Conservation (phyloP, 1,284 basidiomycete genomes). For the Neonothopanus nambi region DNA sequence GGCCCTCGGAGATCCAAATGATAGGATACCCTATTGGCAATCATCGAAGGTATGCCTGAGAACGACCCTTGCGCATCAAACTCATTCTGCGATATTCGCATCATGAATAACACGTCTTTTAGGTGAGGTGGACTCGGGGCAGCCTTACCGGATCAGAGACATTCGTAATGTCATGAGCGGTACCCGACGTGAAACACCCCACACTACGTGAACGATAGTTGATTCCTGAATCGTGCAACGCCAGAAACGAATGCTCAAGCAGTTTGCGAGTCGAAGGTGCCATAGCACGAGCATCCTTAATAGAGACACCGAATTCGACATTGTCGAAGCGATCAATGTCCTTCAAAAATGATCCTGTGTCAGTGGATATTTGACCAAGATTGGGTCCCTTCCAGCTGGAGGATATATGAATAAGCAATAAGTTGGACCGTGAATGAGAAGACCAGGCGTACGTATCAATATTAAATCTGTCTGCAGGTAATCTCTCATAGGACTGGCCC, state of each 20-base stretch:
- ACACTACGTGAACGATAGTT: conserved; percentile 37
- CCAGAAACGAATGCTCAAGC: conserved; percentile 38
- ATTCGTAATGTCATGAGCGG: conserved; percentile 20
- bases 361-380: conserved; percentile 27
- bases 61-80: conserved; percentile 37
- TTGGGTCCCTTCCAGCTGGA: conserved; percentile 28
- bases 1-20: conserved; percentile 45
- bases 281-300: conserved; percentile 38
- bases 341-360: conserved; percentile 40
- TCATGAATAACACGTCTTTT: background rate
- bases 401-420: background rate
- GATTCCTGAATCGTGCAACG: conserved; percentile 42
- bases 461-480: conserved; percentile 36
- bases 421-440: background rate
- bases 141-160: conserved; percentile 29
- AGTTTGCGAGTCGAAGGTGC: conserved; percentile 35
- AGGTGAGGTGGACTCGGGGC: background rate
- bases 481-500: conserved; percentile 34
- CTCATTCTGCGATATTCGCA: conserved; percentile 32
- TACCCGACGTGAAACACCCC: conserved; percentile 39
- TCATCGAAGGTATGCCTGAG: conserved; percentile 34
- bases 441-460: conserved; percentile 28
- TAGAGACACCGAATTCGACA: conserved; percentile 40
- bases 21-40: conserved; percentile 50
- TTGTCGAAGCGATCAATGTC: conserved; percentile 37